Conservation (phyloP, 768 basidiomycete genomes). For the Leccinellum albellum region DNA sequence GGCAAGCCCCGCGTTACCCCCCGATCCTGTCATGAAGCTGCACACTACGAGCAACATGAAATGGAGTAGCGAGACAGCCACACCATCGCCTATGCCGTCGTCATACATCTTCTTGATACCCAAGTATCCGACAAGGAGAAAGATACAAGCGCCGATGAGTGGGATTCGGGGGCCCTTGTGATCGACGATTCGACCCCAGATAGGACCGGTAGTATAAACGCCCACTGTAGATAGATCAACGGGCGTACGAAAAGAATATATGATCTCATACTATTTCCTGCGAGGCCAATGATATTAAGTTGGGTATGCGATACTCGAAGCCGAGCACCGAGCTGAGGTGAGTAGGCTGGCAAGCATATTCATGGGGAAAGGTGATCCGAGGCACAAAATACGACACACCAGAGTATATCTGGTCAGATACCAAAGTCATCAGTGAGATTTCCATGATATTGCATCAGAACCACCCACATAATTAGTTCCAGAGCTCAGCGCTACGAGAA, state of each 20-base stretch:
- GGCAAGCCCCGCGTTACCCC: constrained; percentile 67
- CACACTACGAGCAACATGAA: constrained; percentile 56
- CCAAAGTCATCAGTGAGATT: background rate
- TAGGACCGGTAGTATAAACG: constrained; percentile 69
- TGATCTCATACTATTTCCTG: constrained; percentile 58
- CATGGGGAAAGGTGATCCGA: background rate
- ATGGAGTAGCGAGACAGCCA: constrained; percentile 38
- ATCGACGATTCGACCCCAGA: constrained; percentile 81
- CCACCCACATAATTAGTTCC: constrained; percentile 73
- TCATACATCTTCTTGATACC: constrained; percentile 71
- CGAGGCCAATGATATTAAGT: constrained; percentile 77
- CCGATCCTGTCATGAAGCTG: constrained; percentile 71
- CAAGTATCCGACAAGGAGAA: constrained; percentile 67
- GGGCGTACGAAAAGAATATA: background rate
- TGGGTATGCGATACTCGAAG: constrained; percentile 76
- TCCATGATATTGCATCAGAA: background rate
- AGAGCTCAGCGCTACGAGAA: constrained; percentile 57
- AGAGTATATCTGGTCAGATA: constrained; percentile 25
- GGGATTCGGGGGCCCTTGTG: constrained; percentile 64
- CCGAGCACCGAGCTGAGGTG: constrained; percentile 79
- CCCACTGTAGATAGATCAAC: constrained; percentile 47
- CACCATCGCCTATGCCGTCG: constrained; percentile 40
- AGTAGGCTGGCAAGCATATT: constrained; percentile 54
- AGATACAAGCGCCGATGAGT: constrained; percentile 53
- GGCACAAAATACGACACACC: constrained; percentile 12